Conservation (phyloP, 768 basidiomycete genomes). For the Erythrobasidium yunnanense region DNA sequence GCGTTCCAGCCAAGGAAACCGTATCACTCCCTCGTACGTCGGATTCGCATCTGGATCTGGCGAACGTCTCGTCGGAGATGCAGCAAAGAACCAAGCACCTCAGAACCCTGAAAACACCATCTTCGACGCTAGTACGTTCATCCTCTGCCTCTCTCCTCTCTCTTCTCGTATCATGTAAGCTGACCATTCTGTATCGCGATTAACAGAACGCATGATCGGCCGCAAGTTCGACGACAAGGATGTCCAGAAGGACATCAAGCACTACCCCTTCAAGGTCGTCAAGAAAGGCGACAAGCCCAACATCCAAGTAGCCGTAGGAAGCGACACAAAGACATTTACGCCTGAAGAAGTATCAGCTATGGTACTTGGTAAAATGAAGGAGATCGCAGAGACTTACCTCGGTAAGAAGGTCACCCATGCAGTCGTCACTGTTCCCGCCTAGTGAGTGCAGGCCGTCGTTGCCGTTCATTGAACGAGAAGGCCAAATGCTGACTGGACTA, state of each 20-base stretch:
- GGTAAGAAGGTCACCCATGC: slow-evolving; percentile 93
- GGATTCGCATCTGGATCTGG: slow-evolving; percentile 31
- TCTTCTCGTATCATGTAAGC: slow-evolving; percentile 52
- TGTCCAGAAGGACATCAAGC: slow-evolving; percentile 69
- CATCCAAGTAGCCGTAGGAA: slow-evolving; percentile 48
- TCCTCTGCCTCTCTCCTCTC: slow-evolving; percentile 49
- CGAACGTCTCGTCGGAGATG: slow-evolving; percentile 63
- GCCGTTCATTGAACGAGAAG: not conserved
- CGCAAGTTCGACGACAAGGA: slow-evolving; percentile 58
- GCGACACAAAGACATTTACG: slow-evolving; percentile 62
- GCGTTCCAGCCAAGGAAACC: slow-evolving; percentile 28
- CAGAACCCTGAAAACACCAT: slow-evolving; percentile 84
- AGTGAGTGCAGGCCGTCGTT: slow-evolving; percentile 45
- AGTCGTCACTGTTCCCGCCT: slow-evolving; percentile 94
- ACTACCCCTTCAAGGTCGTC: slow-evolving; percentile 47
- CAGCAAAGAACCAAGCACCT: slow-evolving; percentile 86
- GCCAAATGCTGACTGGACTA: not conserved
- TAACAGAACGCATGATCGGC: slow-evolving; percentile 34
- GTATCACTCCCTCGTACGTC: slow-evolving; percentile 39
- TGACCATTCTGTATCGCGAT: slow-evolving; percentile 24
- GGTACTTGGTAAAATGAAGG: slow-evolving; percentile 96
- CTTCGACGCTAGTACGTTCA: slow-evolving; percentile 78
- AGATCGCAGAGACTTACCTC: slow-evolving; percentile 95
- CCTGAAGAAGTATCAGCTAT: slow-evolving; percentile 63
- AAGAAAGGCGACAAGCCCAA: slow-evolving; percentile 38